phyloP scores from a whole-genome alignment of 169 alveolate species.

The Perkinsus marinus region DNA sequence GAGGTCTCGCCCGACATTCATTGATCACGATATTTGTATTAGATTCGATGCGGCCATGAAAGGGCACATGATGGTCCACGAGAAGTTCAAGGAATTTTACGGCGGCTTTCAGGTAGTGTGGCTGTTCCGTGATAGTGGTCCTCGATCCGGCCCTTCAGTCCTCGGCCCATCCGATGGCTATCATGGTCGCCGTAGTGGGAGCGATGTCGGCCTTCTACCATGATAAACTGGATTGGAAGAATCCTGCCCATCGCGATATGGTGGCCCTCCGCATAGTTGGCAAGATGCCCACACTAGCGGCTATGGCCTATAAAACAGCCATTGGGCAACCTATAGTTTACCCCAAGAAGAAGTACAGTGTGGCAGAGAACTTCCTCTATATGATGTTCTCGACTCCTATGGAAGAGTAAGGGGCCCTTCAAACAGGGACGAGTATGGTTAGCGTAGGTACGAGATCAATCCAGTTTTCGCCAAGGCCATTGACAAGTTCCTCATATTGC shows the following conservation, averaged over 20 bases:
- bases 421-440: no score
- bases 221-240: conserved; percentile 18
- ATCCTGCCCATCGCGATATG: conserved; percentile 9
- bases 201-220: conserved; percentile 58
- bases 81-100: conserved; percentile 48
- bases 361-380: conserved; percentile 56
- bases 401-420: conserved; percentile 14
- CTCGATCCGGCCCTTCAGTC: no score
- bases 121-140: no score
- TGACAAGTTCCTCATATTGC: conserved; percentile 53
- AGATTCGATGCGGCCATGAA: not conserved
- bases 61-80: conserved; percentile 59
- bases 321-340: conserved; percentile 59
- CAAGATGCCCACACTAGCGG: conserved; percentile 67
- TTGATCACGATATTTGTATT: not conserved
- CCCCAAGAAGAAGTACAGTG: conserved; percentile 29
- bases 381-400: conserved; percentile 67
- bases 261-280: conserved; percentile 52
- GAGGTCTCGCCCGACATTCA: conserved; percentile 8
- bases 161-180: conserved; percentile 69
- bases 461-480: conserved; percentile 49
- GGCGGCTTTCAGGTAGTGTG: conserved; percentile 39
- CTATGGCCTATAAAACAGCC: conserved; percentile 55
- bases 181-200: conserved; percentile 56
- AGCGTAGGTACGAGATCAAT: conserved; percentile 26